Evolutionary conservation across 495 filamentous ascomycete species (phyloP).

Genomic region (Hypoxylon crocopeplum): DNA sequence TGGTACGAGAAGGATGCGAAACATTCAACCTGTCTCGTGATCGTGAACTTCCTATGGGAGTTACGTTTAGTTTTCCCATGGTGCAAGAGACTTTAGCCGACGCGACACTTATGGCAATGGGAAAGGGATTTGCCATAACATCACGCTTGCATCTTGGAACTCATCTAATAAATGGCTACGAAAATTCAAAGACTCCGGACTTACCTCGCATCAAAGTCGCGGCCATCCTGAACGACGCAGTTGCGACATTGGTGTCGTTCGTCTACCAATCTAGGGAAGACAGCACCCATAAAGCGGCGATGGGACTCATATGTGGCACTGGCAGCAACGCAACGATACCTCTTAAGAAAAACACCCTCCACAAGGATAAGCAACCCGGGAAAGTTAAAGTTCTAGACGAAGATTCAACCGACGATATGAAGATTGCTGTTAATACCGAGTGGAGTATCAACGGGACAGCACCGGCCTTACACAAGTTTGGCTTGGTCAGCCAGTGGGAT

Average conservation of each 20-base stretch:
- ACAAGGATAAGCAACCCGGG: constrained; percentile 63
- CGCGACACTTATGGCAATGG: constrained; percentile 84
- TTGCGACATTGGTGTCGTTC: constrained; percentile 79
- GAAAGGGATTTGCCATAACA: constrained; percentile 83
- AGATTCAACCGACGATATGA: constrained; percentile 60
- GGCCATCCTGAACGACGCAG: constrained; percentile 82
- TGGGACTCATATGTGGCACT: constrained; percentile 84
- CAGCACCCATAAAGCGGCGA: constrained; percentile 61
- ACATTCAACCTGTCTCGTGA: constrained; percentile 37
- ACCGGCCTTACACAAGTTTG: constrained; percentile 66
- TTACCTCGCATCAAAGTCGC: constrained; percentile 73
- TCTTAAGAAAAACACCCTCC: constrained; percentile 68
- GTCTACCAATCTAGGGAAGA: constrained; percentile 65
- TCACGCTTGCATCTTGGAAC: constrained; percentile 74
- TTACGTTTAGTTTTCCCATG: constrained; percentile 89
- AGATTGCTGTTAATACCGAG: constrained; percentile 84
- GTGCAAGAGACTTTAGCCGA: constrained; percentile 76
- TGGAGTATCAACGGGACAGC: constrained; percentile 82
- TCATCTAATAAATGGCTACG: constrained; percentile 73
- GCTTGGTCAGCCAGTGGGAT: constrained; percentile 77
- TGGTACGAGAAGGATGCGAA: constrained; percentile 60
- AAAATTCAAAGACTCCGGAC: constrained; percentile 52
- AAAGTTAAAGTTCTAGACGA: constrained; percentile 63
- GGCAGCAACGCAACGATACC: constrained; percentile 85
- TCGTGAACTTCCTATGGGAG: constrained; percentile 71